Conservation (phyloP, 1,139 yeast genomes). For the Zygoascus meyerae region DNA sequence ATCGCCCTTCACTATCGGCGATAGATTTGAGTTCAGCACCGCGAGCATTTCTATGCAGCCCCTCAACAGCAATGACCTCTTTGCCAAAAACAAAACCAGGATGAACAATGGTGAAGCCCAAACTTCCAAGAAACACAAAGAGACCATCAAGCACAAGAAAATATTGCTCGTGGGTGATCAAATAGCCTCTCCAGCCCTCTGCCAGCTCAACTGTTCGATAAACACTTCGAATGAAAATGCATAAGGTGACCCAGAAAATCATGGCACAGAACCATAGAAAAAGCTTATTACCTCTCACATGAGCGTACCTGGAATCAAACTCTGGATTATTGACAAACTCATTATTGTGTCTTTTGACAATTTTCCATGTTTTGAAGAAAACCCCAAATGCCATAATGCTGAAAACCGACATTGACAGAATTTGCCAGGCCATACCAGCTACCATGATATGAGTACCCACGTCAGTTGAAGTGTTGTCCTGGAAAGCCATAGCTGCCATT, state of each 20-base stretch:
- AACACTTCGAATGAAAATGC: conserved; percentile 65
- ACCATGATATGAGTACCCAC: conserved; percentile 62
- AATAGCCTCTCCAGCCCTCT: conserved; percentile 69
- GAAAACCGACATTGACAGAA: conserved; percentile 64
- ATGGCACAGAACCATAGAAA: conserved; percentile 37
- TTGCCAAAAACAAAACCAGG: conserved; percentile 40
- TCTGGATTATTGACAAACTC: conserved; percentile 10
- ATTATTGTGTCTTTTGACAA: conserved; percentile 7
- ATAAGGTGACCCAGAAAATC: conserved; percentile 46
- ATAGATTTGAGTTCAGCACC: not conserved
- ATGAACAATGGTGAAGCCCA: conserved; percentile 49
- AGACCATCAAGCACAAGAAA: conserved; percentile 73
- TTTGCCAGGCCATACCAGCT: conserved; percentile 78
- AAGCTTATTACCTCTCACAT: conserved; percentile 38
- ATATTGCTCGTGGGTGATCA: conserved; percentile 65
- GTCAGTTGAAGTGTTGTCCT: conserved; percentile 26
- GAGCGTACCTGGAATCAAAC: conserved; percentile 39
- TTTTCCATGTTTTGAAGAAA: conserved; percentile 42
- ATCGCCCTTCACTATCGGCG: too few relatives aligned
- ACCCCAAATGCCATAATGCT: conserved; percentile 52
- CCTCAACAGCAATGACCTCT: conserved; percentile 22
- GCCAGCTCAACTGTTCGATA: conserved; percentile 77
- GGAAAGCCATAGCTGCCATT: conserved; percentile 54
- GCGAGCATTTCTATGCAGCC: conserved; percentile 17
- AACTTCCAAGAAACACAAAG: conserved; percentile 50